Evolutionary conservation across 1,284 basidiomycete genomes (phyloP).

Genomic region (Ceratobasidium papillatum): DNA sequence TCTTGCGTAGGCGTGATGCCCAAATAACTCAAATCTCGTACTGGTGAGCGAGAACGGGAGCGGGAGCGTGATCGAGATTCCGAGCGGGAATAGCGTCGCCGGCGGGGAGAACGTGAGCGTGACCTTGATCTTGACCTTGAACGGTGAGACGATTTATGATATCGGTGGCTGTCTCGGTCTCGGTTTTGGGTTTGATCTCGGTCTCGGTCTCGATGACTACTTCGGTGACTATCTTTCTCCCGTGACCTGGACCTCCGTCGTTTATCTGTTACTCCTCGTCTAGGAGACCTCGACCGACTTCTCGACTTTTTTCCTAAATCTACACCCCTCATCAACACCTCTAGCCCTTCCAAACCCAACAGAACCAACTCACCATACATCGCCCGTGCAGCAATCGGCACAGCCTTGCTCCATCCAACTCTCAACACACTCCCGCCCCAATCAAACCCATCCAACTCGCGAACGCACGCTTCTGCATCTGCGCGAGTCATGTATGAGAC

Average conservation of each 20-base stretch:
- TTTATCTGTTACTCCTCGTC: slow-evolving; percentile 6
- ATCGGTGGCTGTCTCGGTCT: slow-evolving; percentile 33
- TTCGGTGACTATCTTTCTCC: slow-evolving; percentile 21
- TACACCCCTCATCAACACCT: slow-evolving; percentile 14
- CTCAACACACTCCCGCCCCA: slow-evolving; percentile 88
- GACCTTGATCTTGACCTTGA: slow-evolving; percentile 50
- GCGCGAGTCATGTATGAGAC: slow-evolving; percentile 94
- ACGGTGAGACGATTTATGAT: slow-evolving; percentile 44
- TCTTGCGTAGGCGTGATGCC: slow-evolving; percentile 53
- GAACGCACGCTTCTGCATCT: slow-evolving; percentile 87
- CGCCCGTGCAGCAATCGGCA: slow-evolving; percentile 81
- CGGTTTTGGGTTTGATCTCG: slow-evolving; percentile 39
- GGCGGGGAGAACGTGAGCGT: slow-evolving; percentile 48
- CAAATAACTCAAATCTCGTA: slow-evolving; percentile 44
- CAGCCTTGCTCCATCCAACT: slow-evolving; percentile 95
- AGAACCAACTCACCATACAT: slow-evolving; percentile 71
- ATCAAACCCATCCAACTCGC: slow-evolving; percentile 87
- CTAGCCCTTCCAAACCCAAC: neutral
- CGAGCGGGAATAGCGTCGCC: slow-evolving; percentile 24
- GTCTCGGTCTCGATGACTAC: slow-evolving; percentile 44
- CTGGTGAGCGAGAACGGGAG: slow-evolving; percentile 47
- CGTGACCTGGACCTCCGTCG: slow-evolving; percentile 31
- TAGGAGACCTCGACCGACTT: slow-evolving; percentile 24
- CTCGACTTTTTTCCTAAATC: slow-evolving; percentile 19
- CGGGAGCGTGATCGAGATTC: slow-evolving; percentile 38